Base-by-base conservation (phyloP, 2,329 filamentous ascomycete species). In the Tympanopsis confertula region DNA sequence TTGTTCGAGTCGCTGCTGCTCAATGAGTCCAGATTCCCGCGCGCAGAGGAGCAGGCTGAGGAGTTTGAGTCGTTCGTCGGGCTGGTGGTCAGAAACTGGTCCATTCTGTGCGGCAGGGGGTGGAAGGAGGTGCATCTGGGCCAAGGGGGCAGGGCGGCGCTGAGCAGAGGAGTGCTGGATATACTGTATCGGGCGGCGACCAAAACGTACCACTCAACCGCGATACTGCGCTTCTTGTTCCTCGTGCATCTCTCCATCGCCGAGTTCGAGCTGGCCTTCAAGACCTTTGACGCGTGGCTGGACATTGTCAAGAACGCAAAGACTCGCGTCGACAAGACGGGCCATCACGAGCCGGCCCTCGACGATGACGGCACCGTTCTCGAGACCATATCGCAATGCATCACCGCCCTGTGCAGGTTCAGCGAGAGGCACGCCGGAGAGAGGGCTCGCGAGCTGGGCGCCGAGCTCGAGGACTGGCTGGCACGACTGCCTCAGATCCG, bases 131-230 rank as follows among this genome's bases (percentile, higher is more conserved):
- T 77, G 38, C 86, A 94, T 46, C 68, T 95, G 19, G 87, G 86
- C 3, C 75, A 81, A 49, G 86, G 84, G 4, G 88, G 87, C 5
- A 83, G 86, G 48, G 77, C 81, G 50, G 75, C 71, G 17, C 64
- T 89, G 14, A 83, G 83, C 44, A 77, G 82, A 38, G 78, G 78
- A 37, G 78, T 93, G 20, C 71, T 98, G 29, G 88, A 91, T 56
- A 84, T 87, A 19, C 68, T 98, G 5, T 98, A 96, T 57, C 82
- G 82, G 28, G 86, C 88, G 17, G 86, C 89, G 5, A 86, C 83
- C 7, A 94, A 91, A 57, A 94, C 88, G 0, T 98, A 91, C 52
- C 91, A 98, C 58, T 98, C 91, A 1, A 94, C 89, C 1, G 67
- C 86, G 7, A 84, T 96, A 43, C 64, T 98, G 20, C 74, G 89